Evolutionary conservation across 371 early-diverging fungal genomes (phyloP), one percentile per base, ranked within the genome.

Genomic region (Rhizopus arrhizus): DNA sequence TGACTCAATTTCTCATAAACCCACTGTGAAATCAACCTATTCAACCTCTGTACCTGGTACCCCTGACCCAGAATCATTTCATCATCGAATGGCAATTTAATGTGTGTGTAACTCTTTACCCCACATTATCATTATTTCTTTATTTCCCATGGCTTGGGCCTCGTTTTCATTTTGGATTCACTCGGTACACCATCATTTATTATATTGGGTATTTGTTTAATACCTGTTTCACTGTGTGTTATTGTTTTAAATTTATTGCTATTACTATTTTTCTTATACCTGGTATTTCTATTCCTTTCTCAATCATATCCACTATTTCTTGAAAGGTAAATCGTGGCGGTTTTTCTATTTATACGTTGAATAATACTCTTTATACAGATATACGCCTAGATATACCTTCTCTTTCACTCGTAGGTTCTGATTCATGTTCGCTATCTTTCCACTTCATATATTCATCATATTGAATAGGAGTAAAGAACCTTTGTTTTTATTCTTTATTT

Each of bases 231-330:
- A 35, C 11, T 42, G 11, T 35, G 15, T 35, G 52, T n/a, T 36
- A 11, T 28, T 31, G 7, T 41, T 13, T 41, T 49, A 13, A 56
- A 31, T 22, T 31, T 12, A 36, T 66, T 62, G n/a, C 11, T n/a
- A 43, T 9, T 9, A 36, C 6, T 9, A 36, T 9, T 36, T 36
- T 9, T 36, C 6, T 36, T n/a, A n/a, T 43, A 79, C 84, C 84
- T 78, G 84, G 84, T 31, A 83, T 78, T 31, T 76, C 78, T 46
- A 76, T 74, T 7, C 80, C 81, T 5, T 68, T 74, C 31, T 77
- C 74, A 61, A 83, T 81, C 68, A 83, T 74, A 31, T 81, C 81
- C 35, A 76, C 77, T n/a, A 83, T 61, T 60, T 81, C 78, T 53
- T 81, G 79, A 61, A 83, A 83, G 2, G 82, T 71, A 50, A 72